These are phyloP conservation scores for Calvatia gigantea DNA, from an alignment of 768 basidiomycete species.

Conservation along the genomic window DNA sequence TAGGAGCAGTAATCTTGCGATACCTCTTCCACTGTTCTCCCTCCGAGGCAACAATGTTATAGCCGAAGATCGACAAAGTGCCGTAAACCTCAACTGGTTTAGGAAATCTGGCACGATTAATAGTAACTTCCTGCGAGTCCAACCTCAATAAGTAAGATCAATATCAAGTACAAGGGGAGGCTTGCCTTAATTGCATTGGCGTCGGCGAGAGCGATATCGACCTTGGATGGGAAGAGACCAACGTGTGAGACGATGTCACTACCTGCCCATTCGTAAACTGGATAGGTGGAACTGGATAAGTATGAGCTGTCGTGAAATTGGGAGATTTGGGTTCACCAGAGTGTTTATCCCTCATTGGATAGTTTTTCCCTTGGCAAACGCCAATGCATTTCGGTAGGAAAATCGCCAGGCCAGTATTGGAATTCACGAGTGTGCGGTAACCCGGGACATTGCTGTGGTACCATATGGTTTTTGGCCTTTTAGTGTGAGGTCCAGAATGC, in stretches of 20 bases:
- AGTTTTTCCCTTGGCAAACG: neutral
- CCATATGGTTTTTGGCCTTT: neutral
- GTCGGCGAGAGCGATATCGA: conserved; percentile 31
- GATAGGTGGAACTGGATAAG: neutral
- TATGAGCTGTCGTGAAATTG: neutral
- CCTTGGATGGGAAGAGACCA: conserved; percentile 15
- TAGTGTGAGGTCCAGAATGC: neutral
- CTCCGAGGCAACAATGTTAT: conserved; percentile 57
- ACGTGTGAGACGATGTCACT: conserved; percentile 9
- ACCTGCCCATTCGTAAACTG: conserved; percentile 4
- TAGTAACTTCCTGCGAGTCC: conserved; percentile 45
- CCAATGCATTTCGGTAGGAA: neutral
- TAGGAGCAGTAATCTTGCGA: conserved; percentile 52
- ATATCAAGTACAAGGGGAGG: neutral
- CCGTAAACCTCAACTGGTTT: conserved; percentile 49
- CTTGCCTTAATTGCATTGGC: conserved; percentile 36
- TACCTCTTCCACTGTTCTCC: conserved; percentile 63
- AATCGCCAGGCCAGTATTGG: neutral
- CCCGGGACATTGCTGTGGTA: conserved; percentile 2
- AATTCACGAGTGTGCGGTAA: neutral
- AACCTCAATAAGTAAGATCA: neutral
- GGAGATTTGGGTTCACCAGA: neutral
- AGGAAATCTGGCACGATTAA: conserved; percentile 47
- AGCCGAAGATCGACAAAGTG: conserved; percentile 44
- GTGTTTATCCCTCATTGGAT: conserved; percentile 1